Evolutionary conservation across 345 rosid genomes (phyloP), one percentile per base, ranked within the genome.

Genomic region (Salix dunnii): DNA sequence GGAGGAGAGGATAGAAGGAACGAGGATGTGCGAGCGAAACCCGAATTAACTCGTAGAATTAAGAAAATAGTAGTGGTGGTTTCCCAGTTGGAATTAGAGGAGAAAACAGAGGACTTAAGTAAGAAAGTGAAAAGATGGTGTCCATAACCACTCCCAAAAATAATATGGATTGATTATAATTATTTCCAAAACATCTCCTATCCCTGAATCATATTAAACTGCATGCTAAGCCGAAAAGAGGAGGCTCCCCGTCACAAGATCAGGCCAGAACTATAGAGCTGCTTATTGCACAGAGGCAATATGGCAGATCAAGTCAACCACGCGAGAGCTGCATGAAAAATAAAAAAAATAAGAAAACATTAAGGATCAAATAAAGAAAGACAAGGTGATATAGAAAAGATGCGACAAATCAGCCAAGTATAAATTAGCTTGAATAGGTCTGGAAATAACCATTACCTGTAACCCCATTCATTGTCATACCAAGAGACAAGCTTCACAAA

Each of bases 241-340:
- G 18, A 43, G n/a, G 48, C 33, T 17, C 42, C 12, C 11, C 53
- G 18, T 60, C 79, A 60, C 65, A 3, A 7, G 53, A 42, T 9
- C 21, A 30, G 1, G 58, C 64, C 70, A 7, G 25, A 8, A 6
- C 17, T 23, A 21, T 9, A 25, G 12, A 31, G 68, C 72, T 14
- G 46, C 64, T 71, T 40, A 64, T 31, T 68, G 18, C 66, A 61
- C 62, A 33, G 79, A 78, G 69, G 86, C 82, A 25, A 87, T 88
- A 83, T 86, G 90, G n/a, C 82, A 11, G 80, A 90, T 86, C 86
- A 90, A 79, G 83, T 86, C 93, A 17, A 85, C 58, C 21, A 88
- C 91, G n/a, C 91, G 86, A 9, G 85, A 43, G 81, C 92, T 85
- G 88, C 77, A 74, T 38, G 30, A 68, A 48, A 10, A 21, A 46